Percentiles rank a stretch among this genome's conserved stretches.
phyloP scores from a whole-genome alignment of 2,329 filamentous ascomycete species.

The Pseudogymnoascus sp. region DNA sequence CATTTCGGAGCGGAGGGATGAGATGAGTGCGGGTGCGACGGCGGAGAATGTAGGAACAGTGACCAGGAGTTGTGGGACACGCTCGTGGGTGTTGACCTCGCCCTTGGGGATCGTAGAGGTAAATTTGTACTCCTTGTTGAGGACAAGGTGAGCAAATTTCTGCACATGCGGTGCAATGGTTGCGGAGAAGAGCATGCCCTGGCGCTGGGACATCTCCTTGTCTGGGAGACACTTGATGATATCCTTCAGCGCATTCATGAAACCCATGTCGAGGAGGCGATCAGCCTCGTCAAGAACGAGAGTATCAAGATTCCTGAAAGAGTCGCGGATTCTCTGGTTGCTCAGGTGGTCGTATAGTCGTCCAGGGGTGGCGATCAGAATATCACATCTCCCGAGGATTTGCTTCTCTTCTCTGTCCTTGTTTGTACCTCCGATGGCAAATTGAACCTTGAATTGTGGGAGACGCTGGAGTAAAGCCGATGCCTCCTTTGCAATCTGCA shows the following conservation, averaged over 20 bases:
- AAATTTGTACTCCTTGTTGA: constrained; percentile 73
- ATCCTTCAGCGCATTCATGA: constrained; percentile 55
- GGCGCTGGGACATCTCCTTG: constrained; percentile 57
- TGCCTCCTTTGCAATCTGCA: constrained; percentile 77
- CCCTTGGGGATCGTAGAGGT: constrained; percentile 79
- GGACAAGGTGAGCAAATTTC: constrained; percentile 70
- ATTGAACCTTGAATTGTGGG: constrained; percentile 46
- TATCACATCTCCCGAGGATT: constrained; percentile 66
- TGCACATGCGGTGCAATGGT: constrained; percentile 84
- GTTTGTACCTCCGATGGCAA: constrained; percentile 86
- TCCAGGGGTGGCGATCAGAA: constrained; percentile 86
- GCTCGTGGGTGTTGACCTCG: constrained; percentile 77
- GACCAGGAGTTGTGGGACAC: constrained; percentile 73
- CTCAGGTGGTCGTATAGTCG: constrained; percentile 70
- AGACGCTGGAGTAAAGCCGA: constrained; percentile 29
- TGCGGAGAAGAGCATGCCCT: constrained; percentile 92
- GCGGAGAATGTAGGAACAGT: constrained; percentile 65
- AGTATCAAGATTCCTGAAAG: constrained; percentile 63
- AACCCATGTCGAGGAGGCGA: constrained; percentile 95
- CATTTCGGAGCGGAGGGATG: constrained; percentile 61
- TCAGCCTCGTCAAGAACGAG: constrained; percentile 96
- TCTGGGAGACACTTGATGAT: constrained; percentile 59
- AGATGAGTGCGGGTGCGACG: constrained; percentile 66
- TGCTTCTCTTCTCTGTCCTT: constrained; percentile 61
- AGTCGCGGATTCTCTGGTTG: constrained; percentile 39